Base-by-base conservation (phyloP, 108 stramenopile species). In the Skeletonema tropicum region DNA sequence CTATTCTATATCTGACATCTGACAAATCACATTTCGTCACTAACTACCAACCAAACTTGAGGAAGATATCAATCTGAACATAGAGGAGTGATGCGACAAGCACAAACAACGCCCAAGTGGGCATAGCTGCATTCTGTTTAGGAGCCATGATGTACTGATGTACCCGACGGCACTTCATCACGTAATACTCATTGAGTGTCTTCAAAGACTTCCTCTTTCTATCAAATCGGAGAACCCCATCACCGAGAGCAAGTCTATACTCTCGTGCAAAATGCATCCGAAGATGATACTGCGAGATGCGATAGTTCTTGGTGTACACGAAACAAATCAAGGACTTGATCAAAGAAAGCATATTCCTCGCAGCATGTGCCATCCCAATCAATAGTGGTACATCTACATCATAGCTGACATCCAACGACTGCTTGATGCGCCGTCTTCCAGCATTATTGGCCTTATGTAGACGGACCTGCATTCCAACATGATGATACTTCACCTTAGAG, bases 211-310 rank as follows among this genome's bases (percentile, higher is more conserved):
- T 62, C 21, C 71, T 70, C 46, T 70, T 70, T 21, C 32, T 70
- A 25, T 70, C 59, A 59, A 42, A 70, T 30, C 70, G 57, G 26
- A 55, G 38, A 26, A 12, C 70, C 48, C 38, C 60, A 35, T 57
- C 49, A 8, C 42, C 45, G 3, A 72, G 31, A 31, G 71, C 71
- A 31, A 72, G 60, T 29, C 45, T 23, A 21, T 63, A 72, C 46
- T 72, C 46, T 45, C 71, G 55, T 17, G 61, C 61, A 52, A 72
- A 72, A 63, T 63, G 61, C 71, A 72, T 49, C 31, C 61, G 60
- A 4, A 30, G 26, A 33, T 72, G 61, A 15, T 32, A 72, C 21
- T 60, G 60, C 32, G 60, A 46, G 45, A 72, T 63, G 8, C 61
- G 46, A 38, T 60, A 52, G 61, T 39, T 42, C 21, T 60, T 70